phyloP scores from a whole-genome alignment of 2,329 filamentous ascomycete species.

The Paracorniculantispora psalliotae region DNA sequence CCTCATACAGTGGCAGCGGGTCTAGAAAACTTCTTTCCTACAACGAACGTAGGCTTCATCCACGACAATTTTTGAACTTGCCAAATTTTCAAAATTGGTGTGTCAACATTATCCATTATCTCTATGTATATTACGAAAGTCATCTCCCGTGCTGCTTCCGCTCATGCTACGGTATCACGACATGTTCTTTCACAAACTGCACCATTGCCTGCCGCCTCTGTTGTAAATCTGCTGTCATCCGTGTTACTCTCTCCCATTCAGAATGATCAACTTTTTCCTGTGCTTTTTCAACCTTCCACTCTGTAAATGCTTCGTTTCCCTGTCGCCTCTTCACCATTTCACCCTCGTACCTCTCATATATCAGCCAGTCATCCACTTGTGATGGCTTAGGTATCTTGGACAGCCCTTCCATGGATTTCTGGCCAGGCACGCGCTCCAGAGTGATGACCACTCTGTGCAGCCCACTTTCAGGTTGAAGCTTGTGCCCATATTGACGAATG shows the following conservation, averaged over 20 bases:
- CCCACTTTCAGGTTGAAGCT: conserved; percentile 33
- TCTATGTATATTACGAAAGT: too few species aligned
- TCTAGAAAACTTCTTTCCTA: not conserved
- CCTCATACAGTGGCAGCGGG: not conserved
- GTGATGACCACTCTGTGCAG: conserved; percentile 41
- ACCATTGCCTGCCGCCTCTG: conserved; percentile 11
- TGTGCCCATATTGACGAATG: conserved; percentile 43
- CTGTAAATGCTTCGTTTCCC: conserved; percentile 35
- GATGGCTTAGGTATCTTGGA: conserved; percentile 46
- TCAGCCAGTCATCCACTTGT: conserved; percentile 51
- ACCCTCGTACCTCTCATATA: conserved; percentile 44
- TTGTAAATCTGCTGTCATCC: conserved; percentile 23
- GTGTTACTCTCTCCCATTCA: conserved; percentile 24
- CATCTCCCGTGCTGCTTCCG: too few species aligned
- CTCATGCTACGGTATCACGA: not conserved
- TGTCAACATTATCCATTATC: too few species aligned
- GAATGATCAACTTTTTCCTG: conserved; percentile 25
- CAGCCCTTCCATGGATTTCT: conserved; percentile 39
- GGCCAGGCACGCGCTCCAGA: conserved; percentile 39
- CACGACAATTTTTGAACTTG: too few species aligned
- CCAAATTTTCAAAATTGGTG: too few species aligned
- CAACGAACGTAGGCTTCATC: not conserved
- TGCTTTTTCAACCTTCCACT: conserved; percentile 35
- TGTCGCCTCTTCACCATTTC: conserved; percentile 35
- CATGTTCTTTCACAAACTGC: not conserved